A percentile compares a stretch with the other conserved stretches of the same genome.
phyloP scores from a whole-genome alignment of 2,329 filamentous ascomycete species.

The Laburnicola sp. region DNA sequence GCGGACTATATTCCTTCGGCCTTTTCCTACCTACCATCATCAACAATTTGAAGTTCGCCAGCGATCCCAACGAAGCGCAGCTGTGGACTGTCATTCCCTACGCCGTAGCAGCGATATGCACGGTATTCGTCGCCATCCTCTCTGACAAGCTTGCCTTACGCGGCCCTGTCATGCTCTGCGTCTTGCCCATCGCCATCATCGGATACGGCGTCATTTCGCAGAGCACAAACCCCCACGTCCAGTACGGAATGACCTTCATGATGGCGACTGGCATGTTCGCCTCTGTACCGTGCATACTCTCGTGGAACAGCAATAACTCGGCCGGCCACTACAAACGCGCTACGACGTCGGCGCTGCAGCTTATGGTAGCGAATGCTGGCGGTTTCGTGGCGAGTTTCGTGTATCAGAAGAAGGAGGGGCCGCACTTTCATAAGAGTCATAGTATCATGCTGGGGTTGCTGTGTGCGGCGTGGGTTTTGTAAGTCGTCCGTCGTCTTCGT shows the following conservation, averaged over 20 bases:
- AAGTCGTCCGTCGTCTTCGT: conserved; percentile 40
- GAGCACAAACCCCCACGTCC: conserved; percentile 54
- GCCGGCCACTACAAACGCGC: conserved; percentile 72
- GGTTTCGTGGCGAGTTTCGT: conserved; percentile 69
- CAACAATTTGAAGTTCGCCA: conserved; percentile 57
- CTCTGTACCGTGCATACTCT: conserved; percentile 64
- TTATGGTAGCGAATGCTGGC: conserved; percentile 68
- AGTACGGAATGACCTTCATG: conserved; percentile 69
- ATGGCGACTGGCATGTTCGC: conserved; percentile 68
- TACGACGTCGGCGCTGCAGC: conserved; percentile 66
- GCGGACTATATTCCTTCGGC: conserved; percentile 65
- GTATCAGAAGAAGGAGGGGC: conserved; percentile 60
- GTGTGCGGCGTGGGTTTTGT: conserved; percentile 66
- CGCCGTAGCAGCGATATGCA: conserved; percentile 60
- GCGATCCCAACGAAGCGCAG: conserved; percentile 61
- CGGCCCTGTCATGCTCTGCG: conserved; percentile 65
- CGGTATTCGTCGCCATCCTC: conserved; percentile 58
- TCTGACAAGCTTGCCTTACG: conserved; percentile 64
- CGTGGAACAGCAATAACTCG: conserved; percentile 69
- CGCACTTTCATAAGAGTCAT: conserved; percentile 64
- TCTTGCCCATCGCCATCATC: conserved; percentile 65
- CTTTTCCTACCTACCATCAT: conserved; percentile 70
- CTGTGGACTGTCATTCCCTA: conserved; percentile 68
- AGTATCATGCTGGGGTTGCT: conserved; percentile 63
- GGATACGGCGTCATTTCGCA: conserved; percentile 68